These are phyloP conservation scores for Gentiana macrophylla DNA, from an alignment of 257 asterid species.

Conservation along the genomic window DNA sequence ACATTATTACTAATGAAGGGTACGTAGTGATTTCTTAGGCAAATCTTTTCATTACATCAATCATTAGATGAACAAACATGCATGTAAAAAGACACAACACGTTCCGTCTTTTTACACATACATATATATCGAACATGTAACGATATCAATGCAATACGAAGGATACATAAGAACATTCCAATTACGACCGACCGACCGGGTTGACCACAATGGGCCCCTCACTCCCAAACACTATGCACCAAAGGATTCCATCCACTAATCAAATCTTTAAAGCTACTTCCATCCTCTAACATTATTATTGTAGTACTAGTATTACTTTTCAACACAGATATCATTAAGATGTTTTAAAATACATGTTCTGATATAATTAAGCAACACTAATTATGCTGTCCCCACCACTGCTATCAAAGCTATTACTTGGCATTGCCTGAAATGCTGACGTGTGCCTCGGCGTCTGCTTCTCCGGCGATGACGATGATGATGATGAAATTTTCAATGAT, in stretches of 20 bases:
- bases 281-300: conserved; percentile 2
- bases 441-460: conserved; percentile 34
- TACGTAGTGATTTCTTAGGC: too few relatives aligned
- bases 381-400: conserved; percentile 85
- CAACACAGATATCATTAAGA: conserved; percentile 32
- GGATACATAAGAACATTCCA: too few relatives aligned
- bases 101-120: too few relatives aligned
- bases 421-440: conserved; percentile 51
- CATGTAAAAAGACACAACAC: too few relatives aligned
- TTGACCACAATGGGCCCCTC: conserved; percentile 6
- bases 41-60: too few relatives aligned
- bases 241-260: conserved; percentile 19
- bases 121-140: too few relatives aligned
- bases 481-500: conserved; percentile 46
- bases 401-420: conserved; percentile 42
- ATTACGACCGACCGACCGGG: too few relatives aligned
- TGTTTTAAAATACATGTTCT: neutral
- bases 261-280: conserved; percentile 28
- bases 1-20: too few relatives aligned
- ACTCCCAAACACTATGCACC: conserved; percentile 23
- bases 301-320: conserved; percentile 15
- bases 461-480: conserved; percentile 19
- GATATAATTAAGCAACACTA: conserved; percentile 68
- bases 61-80: too few relatives aligned
- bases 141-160: too few relatives aligned